phyloP scores from a whole-genome alignment of 345 rosid species.

The Aquilaria malaccensis region DNA sequence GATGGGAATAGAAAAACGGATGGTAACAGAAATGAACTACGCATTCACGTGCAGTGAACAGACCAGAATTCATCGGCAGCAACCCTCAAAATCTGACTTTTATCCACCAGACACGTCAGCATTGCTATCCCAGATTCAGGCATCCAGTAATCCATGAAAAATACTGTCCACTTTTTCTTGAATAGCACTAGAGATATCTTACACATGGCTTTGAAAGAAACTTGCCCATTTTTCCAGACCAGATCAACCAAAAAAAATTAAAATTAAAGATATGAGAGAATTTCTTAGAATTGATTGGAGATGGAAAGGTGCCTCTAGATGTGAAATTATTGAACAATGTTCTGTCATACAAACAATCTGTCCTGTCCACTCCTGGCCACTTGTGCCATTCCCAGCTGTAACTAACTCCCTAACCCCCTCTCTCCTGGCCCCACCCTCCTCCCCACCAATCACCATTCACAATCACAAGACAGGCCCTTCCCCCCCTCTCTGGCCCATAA shows the following conservation, averaged over 20 bases:
- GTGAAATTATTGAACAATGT: slow-evolving; percentile 27
- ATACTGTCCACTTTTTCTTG: slow-evolving; percentile 7
- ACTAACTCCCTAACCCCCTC: slow-evolving; percentile 17
- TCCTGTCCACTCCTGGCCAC: slow-evolving; percentile 46
- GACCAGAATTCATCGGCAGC: slow-evolving; percentile 5
- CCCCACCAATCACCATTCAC: slow-evolving; percentile 20
- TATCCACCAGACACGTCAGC: slow-evolving; percentile 10
- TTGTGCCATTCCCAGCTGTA: slow-evolving; percentile 39
- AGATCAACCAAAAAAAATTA: slow-evolving; percentile 19
- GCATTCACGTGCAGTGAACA: slow-evolving; percentile 1
- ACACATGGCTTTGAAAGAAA: slow-evolving; percentile 1
- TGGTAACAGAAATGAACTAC: neutral
- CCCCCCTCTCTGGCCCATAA: slow-evolving; percentile 20
- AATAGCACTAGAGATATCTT: too few species aligned
- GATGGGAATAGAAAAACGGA: too few species aligned
- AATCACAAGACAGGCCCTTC: slow-evolving; percentile 16
- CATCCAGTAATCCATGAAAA: slow-evolving; percentile 25
- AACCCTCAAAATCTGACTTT: neutral
- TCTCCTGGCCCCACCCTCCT: slow-evolving; percentile 20
- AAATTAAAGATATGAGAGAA: slow-evolving; percentile 1
- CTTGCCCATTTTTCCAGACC: slow-evolving; percentile 38
- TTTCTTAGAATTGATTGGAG: neutral
- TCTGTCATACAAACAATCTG: slow-evolving; percentile 36
- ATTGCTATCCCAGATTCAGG: slow-evolving; percentile 22
- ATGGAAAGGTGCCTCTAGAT: slow-evolving; percentile 22